Base-by-base conservation (phyloP, 2,329 filamentous ascomycete genomes). In the Pseudocercospora cruenta region DNA sequence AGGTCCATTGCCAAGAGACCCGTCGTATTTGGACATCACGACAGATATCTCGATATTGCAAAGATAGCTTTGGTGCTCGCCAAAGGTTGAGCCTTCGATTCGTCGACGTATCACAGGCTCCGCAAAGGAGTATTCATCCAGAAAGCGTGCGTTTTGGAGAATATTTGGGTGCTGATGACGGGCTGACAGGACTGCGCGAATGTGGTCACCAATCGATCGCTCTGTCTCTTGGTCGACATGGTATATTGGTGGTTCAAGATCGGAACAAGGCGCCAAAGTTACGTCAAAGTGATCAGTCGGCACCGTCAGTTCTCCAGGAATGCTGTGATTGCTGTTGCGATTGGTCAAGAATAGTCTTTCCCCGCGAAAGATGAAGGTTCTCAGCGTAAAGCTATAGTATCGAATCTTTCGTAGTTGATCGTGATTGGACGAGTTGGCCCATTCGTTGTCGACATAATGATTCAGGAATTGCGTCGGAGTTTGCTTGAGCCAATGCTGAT, bases 11-110 rank as follows among this genome's bases (percentile, higher is more conserved):
- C 64, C 64, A 3, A 66, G n/a, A 14, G 64, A 63, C 16, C 64
- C 64, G 14, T 66, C 60, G 47, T 47, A 66, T n/a, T 66, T 66
- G 12, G 60, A 63, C 60, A 66, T 62, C 12, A 66, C 54, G 14
- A 66, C 61, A 3, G 59, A 62, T 10, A 66, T 7, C 16, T 66
- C 64, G 31, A 62, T 55, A 54, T 62, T 55, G 36, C 60, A 66
- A 5, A 66, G 54, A 31, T 59, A 63, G 9, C 24, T 54, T 14
- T 66, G 45, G 4, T 58, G 45, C 28, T 63, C 64, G 1, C 60
- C 64, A 26, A 28, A 61, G 6, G 60, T 63, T 12, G 49, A 63
- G 14, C 47, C 64, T 55, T 66, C 64, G 43, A 58, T 33, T 0
- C 60, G 51, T 19, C 64, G 19, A n/a, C 60, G 64, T 12, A 66